Evolutionary conservation across 2,329 filamentous ascomycete species (phyloP).

Genomic region (Penicillium capsulatum): DNA sequence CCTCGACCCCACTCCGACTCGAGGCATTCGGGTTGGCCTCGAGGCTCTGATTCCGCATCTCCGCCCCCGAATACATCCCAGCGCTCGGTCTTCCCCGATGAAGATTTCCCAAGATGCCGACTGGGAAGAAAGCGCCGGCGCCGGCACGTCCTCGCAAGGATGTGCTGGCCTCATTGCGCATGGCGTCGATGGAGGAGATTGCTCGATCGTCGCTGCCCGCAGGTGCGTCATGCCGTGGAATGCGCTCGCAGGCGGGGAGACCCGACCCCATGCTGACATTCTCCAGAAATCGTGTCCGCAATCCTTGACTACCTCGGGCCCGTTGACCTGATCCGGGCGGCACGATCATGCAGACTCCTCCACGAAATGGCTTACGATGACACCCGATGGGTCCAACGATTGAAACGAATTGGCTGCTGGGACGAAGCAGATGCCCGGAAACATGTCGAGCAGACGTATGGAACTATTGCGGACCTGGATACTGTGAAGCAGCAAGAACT

Average conservation of each 20-base stretch:
- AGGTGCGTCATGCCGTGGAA: constrained; percentile 50
- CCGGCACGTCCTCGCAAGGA: constrained; percentile 42
- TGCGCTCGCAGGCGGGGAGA: neutral
- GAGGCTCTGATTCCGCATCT: neutral
- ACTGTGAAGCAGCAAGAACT: constrained; percentile 27
- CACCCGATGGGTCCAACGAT: constrained; percentile 81
- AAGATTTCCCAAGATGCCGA: constrained; percentile 42
- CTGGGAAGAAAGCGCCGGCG: constrained; percentile 44
- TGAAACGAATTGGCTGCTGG: constrained; percentile 88
- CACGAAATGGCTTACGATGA: constrained; percentile 99
- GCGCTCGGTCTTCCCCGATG: constrained; percentile 23
- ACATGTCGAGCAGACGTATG: constrained; percentile 66
- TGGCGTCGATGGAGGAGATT: constrained; percentile 70
- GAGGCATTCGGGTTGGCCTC: neutral
- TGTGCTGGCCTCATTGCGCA: constrained; percentile 71
- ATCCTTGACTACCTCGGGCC: constrained; percentile 88
- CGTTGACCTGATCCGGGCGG: constrained; percentile 78
- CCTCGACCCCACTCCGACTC: neutral
- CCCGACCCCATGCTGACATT: constrained; percentile 19
- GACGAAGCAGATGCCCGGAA: constrained; percentile 80
- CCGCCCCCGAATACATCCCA: constrained; percentile 8
- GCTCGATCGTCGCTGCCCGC: constrained; percentile 76
- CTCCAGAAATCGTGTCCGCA: constrained; percentile 73
- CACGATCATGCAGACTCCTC: constrained; percentile 77
- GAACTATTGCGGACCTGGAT: constrained; percentile 27